A percentile compares a stretch with the other conserved stretches of the same genome.
Evolutionary conservation across 495 filamentous ascomycete species (phyloP).

Genomic region (Penicillium nucicola): DNA sequence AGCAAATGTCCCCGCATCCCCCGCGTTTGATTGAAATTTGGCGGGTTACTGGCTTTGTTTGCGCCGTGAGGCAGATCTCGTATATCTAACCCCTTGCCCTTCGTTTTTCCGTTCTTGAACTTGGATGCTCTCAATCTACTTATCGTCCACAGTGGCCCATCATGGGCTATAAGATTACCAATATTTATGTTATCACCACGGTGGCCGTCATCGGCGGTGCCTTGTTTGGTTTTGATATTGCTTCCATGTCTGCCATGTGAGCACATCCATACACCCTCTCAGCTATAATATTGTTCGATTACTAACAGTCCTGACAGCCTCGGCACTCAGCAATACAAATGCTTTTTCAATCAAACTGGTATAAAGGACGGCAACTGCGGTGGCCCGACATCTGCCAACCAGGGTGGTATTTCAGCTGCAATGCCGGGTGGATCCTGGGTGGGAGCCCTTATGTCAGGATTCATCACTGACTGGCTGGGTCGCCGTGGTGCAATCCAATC

Average conservation of each 20-base stretch:
- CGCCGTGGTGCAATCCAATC: slow-evolving; percentile 62
- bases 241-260: slow-evolving; percentile 65
- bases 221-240: slow-evolving; percentile 74
- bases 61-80: neutral
- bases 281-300: neutral
- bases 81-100: neutral
- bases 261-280: slow-evolving; percentile 11
- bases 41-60: neutral
- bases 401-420: slow-evolving; percentile 60
- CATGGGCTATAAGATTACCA: slow-evolving; percentile 25
- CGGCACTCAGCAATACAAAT: slow-evolving; percentile 51
- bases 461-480: slow-evolving; percentile 61
- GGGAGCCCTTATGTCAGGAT: slow-evolving; percentile 62
- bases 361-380: slow-evolving; percentile 31
- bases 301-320: slow-evolving; percentile 19
- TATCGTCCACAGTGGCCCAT: neutral
- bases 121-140: neutral
- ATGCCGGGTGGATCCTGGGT: slow-evolving; percentile 74
- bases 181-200: slow-evolving; percentile 29
- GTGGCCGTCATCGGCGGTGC: slow-evolving; percentile 51
- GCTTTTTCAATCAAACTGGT: slow-evolving; percentile 56
- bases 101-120: neutral
- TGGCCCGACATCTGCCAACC: slow-evolving; percentile 45
- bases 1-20: neutral
- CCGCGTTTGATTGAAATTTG: neutral